Evolutionary conservation across 73 alveolate species (phyloP).

Genomic region (Paramecium caudatum): DNA sequence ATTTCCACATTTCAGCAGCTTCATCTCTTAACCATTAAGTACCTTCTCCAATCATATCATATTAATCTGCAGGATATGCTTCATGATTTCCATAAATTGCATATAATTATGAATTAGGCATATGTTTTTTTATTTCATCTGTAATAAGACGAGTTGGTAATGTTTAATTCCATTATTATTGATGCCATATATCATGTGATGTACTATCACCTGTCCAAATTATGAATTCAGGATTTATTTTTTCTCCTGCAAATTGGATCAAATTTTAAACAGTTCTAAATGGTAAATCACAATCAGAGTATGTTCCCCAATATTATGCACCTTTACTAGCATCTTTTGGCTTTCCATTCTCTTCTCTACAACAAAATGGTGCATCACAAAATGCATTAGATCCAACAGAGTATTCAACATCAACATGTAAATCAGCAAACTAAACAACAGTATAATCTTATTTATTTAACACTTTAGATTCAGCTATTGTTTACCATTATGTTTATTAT

Average conservation of each 20-base stretch:
- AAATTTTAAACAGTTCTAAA: constrained; percentile 76
- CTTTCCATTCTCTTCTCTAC: constrained; percentile 86
- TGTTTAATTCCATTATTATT: constrained; percentile 71
- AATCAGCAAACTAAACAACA: constrained; percentile 91
- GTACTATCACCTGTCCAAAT: constrained; percentile 98
- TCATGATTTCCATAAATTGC: constrained; percentile 89
- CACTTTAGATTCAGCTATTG: constrained; percentile 29
- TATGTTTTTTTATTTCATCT: constrained; percentile 61
- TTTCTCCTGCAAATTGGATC: constrained; percentile 72
- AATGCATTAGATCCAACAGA: constrained; percentile 81
- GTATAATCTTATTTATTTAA: constrained; percentile 72
- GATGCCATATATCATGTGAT: constrained; percentile 93
- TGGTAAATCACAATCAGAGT: constrained; percentile 84
- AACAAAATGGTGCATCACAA: constrained; percentile 91
- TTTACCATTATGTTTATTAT: constrained; percentile 67
- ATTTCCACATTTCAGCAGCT: constrained; percentile 74
- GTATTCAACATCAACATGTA: constrained; percentile 91
- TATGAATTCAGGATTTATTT: constrained; percentile 87
- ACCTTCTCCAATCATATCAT: constrained; percentile 62
- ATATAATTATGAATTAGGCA: constrained; percentile 73
- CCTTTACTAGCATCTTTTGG: constrained; percentile 76
- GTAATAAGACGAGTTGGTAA: constrained; percentile 72
- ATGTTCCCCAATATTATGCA: constrained; percentile 82
- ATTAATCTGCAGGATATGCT: constrained; percentile 84
- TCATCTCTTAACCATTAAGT: constrained; percentile 74